These are phyloP conservation scores for Pseudozyma pruni DNA, from an alignment of 1,284 basidiomycete species.

Conservation along the genomic window DNA sequence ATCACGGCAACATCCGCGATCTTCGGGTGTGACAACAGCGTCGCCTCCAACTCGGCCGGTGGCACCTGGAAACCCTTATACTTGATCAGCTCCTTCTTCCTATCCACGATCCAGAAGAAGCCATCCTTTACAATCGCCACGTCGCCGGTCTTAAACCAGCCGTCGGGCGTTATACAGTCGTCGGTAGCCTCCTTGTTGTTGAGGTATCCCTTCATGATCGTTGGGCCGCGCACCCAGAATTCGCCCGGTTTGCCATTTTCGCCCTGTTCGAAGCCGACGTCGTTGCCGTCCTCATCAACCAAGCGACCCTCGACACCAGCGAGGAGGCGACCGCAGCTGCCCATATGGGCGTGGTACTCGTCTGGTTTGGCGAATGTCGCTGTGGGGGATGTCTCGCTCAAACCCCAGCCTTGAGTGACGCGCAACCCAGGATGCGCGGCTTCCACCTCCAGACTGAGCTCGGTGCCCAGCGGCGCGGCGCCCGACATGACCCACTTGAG, in stretches of 20 bases:
- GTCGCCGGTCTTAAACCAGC: slow-evolving; percentile 59
- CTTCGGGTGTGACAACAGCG: slow-evolving; percentile 47
- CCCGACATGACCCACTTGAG: slow-evolving; percentile 77
- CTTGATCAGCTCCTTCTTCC: slow-evolving; percentile 61
- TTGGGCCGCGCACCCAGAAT: slow-evolving; percentile 43
- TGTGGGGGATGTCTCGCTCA: slow-evolving; percentile 79
- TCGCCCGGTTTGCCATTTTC: slow-evolving; percentile 69
- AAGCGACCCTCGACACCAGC: slow-evolving; percentile 83
- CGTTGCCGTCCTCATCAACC: slow-evolving; percentile 72
- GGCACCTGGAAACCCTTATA: slow-evolving; percentile 62
- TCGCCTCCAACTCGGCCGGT: slow-evolving; percentile 55
- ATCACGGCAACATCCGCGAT: slow-evolving; percentile 51
- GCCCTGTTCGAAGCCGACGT: slow-evolving; percentile 69
- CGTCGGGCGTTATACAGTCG: slow-evolving; percentile 53
- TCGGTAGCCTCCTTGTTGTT: slow-evolving; percentile 46
- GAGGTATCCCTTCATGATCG: slow-evolving; percentile 57
- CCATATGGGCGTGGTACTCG: slow-evolving; percentile 52
- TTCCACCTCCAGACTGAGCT: slow-evolving; percentile 74
- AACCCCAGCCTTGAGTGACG: slow-evolving; percentile 73
- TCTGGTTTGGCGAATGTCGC: slow-evolving; percentile 66
- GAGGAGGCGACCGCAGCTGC: slow-evolving; percentile 74
- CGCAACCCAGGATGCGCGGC: slow-evolving; percentile 69
- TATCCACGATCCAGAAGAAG: slow-evolving; percentile 59
- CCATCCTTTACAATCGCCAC: slow-evolving; percentile 53
- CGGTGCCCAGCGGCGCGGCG: slow-evolving; percentile 81